These are phyloP conservation scores for Mortierella antarctica DNA, from an alignment of 192 early-diverging fungal genomes.

Conservation along the genomic window DNA sequence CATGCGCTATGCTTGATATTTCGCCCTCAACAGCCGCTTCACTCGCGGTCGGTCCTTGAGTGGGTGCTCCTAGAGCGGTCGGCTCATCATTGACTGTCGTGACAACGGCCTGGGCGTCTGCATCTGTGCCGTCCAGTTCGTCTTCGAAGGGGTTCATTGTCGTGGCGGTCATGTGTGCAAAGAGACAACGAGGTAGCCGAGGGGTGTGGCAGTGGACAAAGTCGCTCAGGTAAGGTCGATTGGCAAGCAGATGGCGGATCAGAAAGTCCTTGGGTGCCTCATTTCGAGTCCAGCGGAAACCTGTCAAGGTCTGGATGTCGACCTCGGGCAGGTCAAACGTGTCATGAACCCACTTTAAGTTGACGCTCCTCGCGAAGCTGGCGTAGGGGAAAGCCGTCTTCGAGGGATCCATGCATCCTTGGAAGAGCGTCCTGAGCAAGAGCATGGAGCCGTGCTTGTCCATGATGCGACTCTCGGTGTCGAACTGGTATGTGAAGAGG, in stretches of 20 bases:
- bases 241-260: conserved; percentile 37
- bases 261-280: conserved; percentile 49
- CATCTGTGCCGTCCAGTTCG: not conserved
- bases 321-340: conserved; percentile 49
- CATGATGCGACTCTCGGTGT: conserved; percentile 39
- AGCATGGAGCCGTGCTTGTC: conserved; percentile 50
- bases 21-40: conserved; percentile 7
- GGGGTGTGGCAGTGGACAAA: conserved; percentile 44
- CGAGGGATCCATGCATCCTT: conserved; percentile 42
- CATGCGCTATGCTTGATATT: conserved; percentile 1
- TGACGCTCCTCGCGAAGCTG: conserved; percentile 45
- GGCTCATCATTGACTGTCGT: too few relatives aligned
- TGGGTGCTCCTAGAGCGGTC: too few relatives aligned
- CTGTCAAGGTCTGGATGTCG: conserved; percentile 41
- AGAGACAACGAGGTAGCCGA: conserved; percentile 35
- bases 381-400: conserved; percentile 35
- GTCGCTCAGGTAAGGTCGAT: conserved; percentile 41
- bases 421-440: conserved; percentile 43
- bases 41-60: not conserved
- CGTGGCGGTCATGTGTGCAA: conserved; percentile 19
- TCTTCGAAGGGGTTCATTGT: conserved; percentile 5
- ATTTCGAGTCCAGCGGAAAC: conserved; percentile 47
- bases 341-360: conserved; percentile 51
- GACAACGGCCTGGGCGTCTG: not conserved
- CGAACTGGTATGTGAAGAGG: conserved; percentile 44